These are phyloP conservation scores for Marsdenia floribunda DNA, from an alignment of 257 asterid genomes.

Conservation along the genomic window DNA sequence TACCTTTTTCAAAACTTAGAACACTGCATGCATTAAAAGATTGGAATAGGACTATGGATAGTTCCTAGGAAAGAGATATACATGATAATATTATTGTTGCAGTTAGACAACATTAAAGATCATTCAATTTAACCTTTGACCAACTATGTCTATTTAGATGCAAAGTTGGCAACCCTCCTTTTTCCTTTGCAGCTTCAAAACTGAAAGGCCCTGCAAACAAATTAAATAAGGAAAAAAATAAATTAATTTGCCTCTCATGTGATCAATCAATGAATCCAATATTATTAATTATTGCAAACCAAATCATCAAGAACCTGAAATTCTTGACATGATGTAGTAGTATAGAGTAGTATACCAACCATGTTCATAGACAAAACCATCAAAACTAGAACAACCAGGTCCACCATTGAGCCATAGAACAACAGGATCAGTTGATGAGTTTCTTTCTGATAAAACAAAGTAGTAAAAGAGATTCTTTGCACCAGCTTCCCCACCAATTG, in stretches of 20 bases:
- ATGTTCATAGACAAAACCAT: constrained; percentile 64
- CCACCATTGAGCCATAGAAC: constrained; percentile 70
- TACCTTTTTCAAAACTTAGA: too few relatives aligned
- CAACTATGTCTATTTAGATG: constrained; percentile 52
- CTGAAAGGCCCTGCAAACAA: constrained; percentile 48
- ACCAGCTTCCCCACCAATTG: constrained; percentile 22
- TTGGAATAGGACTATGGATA: too few relatives aligned
- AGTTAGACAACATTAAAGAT: neutral
- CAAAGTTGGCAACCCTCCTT: constrained; percentile 42
- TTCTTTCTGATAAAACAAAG: constrained; percentile 50
- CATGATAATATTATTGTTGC: neutral
- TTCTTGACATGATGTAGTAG: too few relatives aligned
- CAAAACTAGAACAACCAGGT: constrained; percentile 67
- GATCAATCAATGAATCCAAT: too few relatives aligned
- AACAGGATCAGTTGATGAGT: constrained; percentile 42
- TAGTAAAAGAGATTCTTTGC: constrained; percentile 50
- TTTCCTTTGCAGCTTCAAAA: constrained; percentile 40
- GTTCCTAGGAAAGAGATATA: too few relatives aligned
- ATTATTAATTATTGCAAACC: too few relatives aligned
- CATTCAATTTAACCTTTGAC: constrained; percentile 43
- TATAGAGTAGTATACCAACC: constrained; percentile 23
- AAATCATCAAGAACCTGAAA: too few relatives aligned
- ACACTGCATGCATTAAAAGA: too few relatives aligned
- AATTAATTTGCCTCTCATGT: neutral
- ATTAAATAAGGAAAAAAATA: neutral